Evolutionary conservation across 2,329 filamentous ascomycete species (phyloP).

Genomic region (Intubia oerlemansii): DNA sequence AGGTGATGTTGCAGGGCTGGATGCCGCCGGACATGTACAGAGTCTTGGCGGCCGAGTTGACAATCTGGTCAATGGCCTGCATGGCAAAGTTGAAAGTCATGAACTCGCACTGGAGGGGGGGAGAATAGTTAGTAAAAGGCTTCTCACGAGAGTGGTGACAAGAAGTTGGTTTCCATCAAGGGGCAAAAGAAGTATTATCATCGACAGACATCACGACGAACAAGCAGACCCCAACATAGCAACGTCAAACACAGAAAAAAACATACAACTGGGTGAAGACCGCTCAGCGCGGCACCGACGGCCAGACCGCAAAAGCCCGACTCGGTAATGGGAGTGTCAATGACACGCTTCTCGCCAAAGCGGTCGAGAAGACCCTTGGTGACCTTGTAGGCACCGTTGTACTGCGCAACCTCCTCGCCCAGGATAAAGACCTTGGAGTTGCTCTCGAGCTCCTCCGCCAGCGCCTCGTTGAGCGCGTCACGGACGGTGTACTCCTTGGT

Average conservation of each 20-base stretch:
- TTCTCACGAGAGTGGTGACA: no score
- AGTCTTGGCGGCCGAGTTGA: constrained; percentile 97
- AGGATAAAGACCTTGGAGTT: constrained; percentile 92
- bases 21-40: constrained; percentile 99
- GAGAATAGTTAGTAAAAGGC: no score
- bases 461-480: constrained; percentile 92
- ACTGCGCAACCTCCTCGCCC: constrained; percentile 97
- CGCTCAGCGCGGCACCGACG: constrained; percentile 83
- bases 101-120: constrained; percentile 61
- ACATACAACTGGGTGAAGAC: constrained; percentile 81
- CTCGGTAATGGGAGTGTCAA: constrained; percentile 97
- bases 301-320: constrained; percentile 87
- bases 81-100: constrained; percentile 99
- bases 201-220: no score
- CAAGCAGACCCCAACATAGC: background rate
- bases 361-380: constrained; percentile 94
- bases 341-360: constrained; percentile 92
- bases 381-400: constrained; percentile 99
- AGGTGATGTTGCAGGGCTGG: constrained; percentile 98
- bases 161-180: no score
- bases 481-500: constrained; percentile 89
- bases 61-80: constrained; percentile 98
- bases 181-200: no score
- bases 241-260: background rate
- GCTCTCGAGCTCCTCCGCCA: constrained; percentile 87